These are phyloP conservation scores for Stemphylium beticola DNA, from an alignment of 2,329 filamentous ascomycete species.

Conservation along the genomic window DNA sequence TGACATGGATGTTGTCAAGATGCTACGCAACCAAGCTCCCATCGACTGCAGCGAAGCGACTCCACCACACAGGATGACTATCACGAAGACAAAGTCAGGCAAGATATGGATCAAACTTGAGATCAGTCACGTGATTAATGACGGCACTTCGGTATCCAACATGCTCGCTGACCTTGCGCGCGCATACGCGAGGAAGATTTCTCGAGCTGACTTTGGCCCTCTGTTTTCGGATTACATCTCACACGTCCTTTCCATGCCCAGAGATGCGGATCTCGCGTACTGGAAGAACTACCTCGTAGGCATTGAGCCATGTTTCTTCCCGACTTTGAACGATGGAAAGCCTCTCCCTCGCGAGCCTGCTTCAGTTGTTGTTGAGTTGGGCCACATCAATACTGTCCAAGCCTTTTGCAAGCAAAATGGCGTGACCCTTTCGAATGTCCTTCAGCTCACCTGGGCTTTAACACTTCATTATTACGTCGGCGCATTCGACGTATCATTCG, in stretches of 20 bases:
- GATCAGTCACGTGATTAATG: slow-evolving; percentile 59
- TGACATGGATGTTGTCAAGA: slow-evolving; percentile 22
- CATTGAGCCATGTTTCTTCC: slow-evolving; percentile 56
- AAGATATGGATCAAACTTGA: slow-evolving; percentile 56
- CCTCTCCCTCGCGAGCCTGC: slow-evolving; percentile 45
- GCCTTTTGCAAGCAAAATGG: slow-evolving; percentile 50
- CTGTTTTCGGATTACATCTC: slow-evolving; percentile 50
- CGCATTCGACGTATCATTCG: slow-evolving; percentile 58
- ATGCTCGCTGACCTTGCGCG: slow-evolving; percentile 55
- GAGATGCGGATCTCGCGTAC: slow-evolving; percentile 47
- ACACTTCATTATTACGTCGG: slow-evolving; percentile 58
- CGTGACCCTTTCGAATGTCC: slow-evolving; percentile 57
- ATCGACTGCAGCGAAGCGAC: slow-evolving; percentile 39
- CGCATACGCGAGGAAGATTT: slow-evolving; percentile 54
- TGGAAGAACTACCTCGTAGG: slow-evolving; percentile 56
- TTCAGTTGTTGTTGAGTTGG: slow-evolving; percentile 48
- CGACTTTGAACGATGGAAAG: slow-evolving; percentile 47
- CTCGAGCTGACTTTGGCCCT: slow-evolving; percentile 43
- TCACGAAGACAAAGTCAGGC: slow-evolving; percentile 50
- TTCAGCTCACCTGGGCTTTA: slow-evolving; percentile 61
- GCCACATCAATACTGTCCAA: slow-evolving; percentile 31
- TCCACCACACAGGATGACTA: slow-evolving; percentile 55
- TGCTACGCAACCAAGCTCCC: slow-evolving; percentile 27
- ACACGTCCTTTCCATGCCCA: slow-evolving; percentile 36
- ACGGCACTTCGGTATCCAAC: slow-evolving; percentile 59